Evolutionary conservation across 305 asterid species (phyloP), one percentile per base, ranked within the genome.

Genomic region (Fraxinus sp.): DNA sequence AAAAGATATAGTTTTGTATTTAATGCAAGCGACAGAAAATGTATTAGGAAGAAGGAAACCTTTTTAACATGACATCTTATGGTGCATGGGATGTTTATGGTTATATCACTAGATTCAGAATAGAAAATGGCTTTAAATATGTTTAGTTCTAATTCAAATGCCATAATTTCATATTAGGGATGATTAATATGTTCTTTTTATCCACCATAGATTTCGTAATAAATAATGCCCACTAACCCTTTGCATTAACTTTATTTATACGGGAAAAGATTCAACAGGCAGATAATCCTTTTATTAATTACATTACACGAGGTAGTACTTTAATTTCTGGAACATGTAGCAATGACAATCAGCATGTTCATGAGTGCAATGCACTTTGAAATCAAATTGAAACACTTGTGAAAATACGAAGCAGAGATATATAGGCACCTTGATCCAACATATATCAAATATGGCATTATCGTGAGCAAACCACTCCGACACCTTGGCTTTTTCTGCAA

Each of bases 381-480:
- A 9, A 64, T 24, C 72, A 24, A 22, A 64, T 22, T 64, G 16
- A 76, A 37, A 79, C 71, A 78, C 74, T 13, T 55, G 52, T n/a
- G 78, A 44, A 33, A 41, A 32, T 44, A 44, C 49, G 18, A 35
- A 74, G 20, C 13, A 62, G 76, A 52, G 79, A 57, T 20, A 79
- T 20, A 83, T 49, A 28, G 7, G 75, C 76, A 94, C 98, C 98
- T 94, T 91, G 89, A 90, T 91, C 98, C 99, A 95, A 79, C 98
- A 89, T 22, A 91, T 81, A 80, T 95, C 98, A 49, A 94, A 95
- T 86, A 95, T 86, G 59, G 98, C 94, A 82, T 94, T 96, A 33
- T 90, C 90, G 80, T 95, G 97, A 66, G 97, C 99, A 77, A 87
- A 78, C 99, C 98, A 94, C 84, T 90, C 97, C 46, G 83, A 85